Conservation (phyloP, 306 rosid species). For the Purshia tridentata region DNA sequence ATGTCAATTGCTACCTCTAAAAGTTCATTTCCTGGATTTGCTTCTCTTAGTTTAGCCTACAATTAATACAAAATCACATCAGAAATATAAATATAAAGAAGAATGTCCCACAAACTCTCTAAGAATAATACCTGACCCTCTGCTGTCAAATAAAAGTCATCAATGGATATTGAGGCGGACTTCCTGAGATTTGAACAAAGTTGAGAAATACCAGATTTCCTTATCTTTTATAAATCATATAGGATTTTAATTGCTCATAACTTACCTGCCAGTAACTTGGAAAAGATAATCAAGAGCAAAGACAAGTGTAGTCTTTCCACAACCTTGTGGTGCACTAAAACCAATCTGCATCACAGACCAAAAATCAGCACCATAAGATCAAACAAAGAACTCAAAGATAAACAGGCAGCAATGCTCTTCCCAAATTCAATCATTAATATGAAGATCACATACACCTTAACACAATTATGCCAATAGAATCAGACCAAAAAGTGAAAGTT, state of each 20-base stretch:
- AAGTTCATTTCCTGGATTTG: slow-evolving; percentile 75
- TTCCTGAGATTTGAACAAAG: slow-evolving; percentile 59
- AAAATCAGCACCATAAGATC: slow-evolving; percentile 6
- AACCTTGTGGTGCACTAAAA: slow-evolving; percentile 98
- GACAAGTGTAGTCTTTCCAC: slow-evolving; percentile 97
- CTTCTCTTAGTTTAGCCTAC: slow-evolving; percentile 75
- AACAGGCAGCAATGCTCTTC: not conserved
- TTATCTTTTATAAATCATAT: slow-evolving; percentile 3
- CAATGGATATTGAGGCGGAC: slow-evolving; percentile 82
- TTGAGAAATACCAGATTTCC: slow-evolving; percentile 22
- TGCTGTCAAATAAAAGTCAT: slow-evolving; percentile 86
- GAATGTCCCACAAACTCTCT: slow-evolving; percentile 14
- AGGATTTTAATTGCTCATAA: slow-evolving; percentile 1
- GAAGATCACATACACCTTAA: not conserved
- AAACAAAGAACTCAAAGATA: not conserved
- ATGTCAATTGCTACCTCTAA: slow-evolving; percentile 63
- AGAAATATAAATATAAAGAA: slow-evolving; percentile 18
- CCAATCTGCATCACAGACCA: slow-evolving; percentile 63
- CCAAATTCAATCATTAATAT: not conserved
- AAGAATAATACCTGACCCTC: slow-evolving; percentile 63
- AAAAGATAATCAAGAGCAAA: slow-evolving; percentile 91
- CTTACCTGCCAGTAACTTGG: slow-evolving; percentile 51
- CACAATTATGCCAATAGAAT: not conserved
- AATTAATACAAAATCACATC: slow-evolving; percentile 36
- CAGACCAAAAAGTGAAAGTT: not conserved